These are phyloP conservation scores for Aspergillus ochraceoroseus DNA, from an alignment of 2,329 filamentous ascomycete species.

Conservation along the genomic window DNA sequence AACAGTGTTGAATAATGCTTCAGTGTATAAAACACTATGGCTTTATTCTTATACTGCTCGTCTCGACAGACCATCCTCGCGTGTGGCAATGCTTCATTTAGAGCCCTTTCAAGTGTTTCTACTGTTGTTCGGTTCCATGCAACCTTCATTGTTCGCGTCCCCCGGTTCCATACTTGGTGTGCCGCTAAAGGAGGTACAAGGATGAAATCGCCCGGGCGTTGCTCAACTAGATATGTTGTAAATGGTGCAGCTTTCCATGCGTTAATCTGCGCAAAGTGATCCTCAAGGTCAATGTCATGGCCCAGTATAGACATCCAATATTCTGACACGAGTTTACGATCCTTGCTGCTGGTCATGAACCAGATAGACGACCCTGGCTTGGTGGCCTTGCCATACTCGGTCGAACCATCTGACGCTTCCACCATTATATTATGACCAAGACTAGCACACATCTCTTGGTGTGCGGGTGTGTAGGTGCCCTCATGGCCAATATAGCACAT, in stretches of 20 bases:
- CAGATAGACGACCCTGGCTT: conserved; percentile 86
- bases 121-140: conserved; percentile 96
- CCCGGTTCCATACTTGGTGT: conserved; percentile 97
- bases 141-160: conserved; percentile 92
- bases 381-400: conserved; percentile 63
- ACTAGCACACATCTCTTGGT: conserved; percentile 96
- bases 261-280: conserved; percentile 91
- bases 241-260: conserved; percentile 95
- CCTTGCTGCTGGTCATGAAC: conserved; percentile 98
- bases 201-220: conserved; percentile 85
- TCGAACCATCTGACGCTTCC: conserved; percentile 64
- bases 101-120: conserved; percentile 79
- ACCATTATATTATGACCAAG: conserved; percentile 99
- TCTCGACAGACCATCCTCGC: conserved; percentile 89
- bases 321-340: conserved; percentile 82
- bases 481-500: conserved; percentile 99
- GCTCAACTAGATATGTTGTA: conserved; percentile 86
- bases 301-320: conserved; percentile 91
- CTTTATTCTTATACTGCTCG: conserved; percentile 98
- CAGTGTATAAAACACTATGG: conserved; percentile 84
- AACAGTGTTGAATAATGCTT: conserved; percentile 65
- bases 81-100: conserved; percentile 81
- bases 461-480: conserved; percentile 90
- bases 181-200: conserved; percentile 87
- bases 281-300: conserved; percentile 94